A percentile compares a stretch with the other conserved stretches of the same genome.
Evolutionary conservation across 2,329 filamentous ascomycete genomes (phyloP).

Genomic region (Herpotrichia juniperi): DNA sequence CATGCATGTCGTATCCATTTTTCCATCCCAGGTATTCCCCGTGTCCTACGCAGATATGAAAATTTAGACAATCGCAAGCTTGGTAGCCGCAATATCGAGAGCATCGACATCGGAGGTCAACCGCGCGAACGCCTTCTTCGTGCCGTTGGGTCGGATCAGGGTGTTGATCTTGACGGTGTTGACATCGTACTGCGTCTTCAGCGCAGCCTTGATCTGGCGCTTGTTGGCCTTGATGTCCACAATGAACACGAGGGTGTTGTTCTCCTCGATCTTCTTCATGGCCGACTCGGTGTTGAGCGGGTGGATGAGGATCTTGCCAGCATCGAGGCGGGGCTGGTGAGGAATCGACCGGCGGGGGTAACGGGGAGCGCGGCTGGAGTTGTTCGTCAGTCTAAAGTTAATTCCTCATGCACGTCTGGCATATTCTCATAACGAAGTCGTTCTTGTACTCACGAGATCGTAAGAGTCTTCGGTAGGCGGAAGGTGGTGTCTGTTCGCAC

Average conservation of each 20-base stretch:
- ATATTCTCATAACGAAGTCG: not conserved
- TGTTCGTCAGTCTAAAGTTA: not conserved
- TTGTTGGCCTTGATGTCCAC: constrained; percentile 94
- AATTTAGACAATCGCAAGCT: constrained; percentile 93
- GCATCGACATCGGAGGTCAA: constrained; percentile 96
- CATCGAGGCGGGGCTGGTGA: constrained; percentile 88
- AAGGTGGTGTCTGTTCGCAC: constrained; percentile 90
- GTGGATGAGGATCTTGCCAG: constrained; percentile 98
- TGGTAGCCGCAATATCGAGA: constrained; percentile 98
- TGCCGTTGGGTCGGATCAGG: constrained; percentile 93
- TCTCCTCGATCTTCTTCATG: constrained; percentile 99
- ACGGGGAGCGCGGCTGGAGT: constrained; percentile 73
- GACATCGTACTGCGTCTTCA: constrained; percentile 99
- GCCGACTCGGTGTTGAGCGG: constrained; percentile 98
- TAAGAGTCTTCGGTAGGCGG: constrained; percentile 96
- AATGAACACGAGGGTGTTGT: constrained; percentile 99
- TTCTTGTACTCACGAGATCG: constrained; percentile 64
- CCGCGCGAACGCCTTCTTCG: constrained; percentile 98
- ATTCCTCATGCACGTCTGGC: not conserved
- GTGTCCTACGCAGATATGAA: constrained; percentile 7
- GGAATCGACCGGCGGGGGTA: constrained; percentile 96
- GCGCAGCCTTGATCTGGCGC: constrained; percentile 96
- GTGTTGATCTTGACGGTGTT: constrained; percentile 99
- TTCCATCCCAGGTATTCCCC: constrained; percentile 28
- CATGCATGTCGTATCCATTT: constrained; percentile 46